A percentile compares a stretch with the other conserved stretches of the same genome.
Evolutionary conservation across 345 rosid genomes (phyloP).

Genomic region (Hibiscus trionum): DNA sequence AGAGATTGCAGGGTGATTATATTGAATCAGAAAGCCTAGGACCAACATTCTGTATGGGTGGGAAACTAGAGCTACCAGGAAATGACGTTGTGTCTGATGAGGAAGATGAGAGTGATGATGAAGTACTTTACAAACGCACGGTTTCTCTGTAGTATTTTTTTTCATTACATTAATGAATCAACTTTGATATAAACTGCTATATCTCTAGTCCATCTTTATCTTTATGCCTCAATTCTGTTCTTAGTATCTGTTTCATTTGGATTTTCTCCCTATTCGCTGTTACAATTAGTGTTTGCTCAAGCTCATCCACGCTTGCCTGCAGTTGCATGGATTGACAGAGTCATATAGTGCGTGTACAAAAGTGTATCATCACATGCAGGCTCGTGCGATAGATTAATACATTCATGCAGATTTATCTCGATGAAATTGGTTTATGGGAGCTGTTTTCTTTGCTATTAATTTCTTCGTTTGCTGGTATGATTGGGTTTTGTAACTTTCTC

Average conservation of each 20-base stretch:
- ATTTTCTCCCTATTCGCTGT: constrained; percentile 1
- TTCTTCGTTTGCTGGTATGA: no score
- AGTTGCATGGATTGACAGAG: not conserved
- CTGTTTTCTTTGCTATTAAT: no score
- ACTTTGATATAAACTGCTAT: not conserved
- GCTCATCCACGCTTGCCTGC: no score
- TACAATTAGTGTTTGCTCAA: not conserved
- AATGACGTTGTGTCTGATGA: constrained; percentile 60
- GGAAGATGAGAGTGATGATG: constrained; percentile 68
- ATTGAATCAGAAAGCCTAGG: constrained; percentile 63
- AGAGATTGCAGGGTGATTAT: constrained; percentile 60
- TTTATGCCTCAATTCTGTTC: not conserved
- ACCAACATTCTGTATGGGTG: constrained; percentile 75
- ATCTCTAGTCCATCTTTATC: not conserved
- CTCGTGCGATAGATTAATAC: no score
- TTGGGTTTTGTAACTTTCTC: no score
- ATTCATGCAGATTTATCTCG: no score
- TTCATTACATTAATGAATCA: not conserved
- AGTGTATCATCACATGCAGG: not conserved
- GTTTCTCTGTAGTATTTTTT: constrained; percentile 34
- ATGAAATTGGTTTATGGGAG: no score
- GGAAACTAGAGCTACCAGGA: constrained; percentile 67
- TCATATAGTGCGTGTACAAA: not conserved
- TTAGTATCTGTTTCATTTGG: not conserved
- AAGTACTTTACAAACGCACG: constrained; percentile 50